Evolutionary conservation across 148 eudicot species (phyloP).

Genomic region (Fagopyrum esculentum): DNA sequence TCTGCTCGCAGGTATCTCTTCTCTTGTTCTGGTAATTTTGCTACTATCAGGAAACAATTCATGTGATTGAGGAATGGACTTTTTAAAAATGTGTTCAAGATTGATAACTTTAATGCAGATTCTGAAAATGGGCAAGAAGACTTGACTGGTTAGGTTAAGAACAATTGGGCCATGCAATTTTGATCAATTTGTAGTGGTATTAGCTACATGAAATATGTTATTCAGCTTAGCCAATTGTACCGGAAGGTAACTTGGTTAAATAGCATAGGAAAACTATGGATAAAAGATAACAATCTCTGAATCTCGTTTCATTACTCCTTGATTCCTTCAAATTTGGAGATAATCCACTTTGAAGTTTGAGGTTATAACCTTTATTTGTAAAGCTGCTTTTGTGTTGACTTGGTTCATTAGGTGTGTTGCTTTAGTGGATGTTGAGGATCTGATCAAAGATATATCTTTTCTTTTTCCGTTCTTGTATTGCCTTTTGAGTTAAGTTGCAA

Average conservation of each 20-base stretch:
- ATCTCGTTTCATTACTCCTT: neutral
- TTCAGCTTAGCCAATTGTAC: neutral
- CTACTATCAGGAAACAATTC: neutral
- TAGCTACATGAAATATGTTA: slow-evolving; percentile 4
- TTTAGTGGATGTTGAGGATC: neutral
- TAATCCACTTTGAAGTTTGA: neutral
- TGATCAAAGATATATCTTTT: neutral
- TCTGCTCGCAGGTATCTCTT: slow-evolving; percentile 10
- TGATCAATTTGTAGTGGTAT: neutral
- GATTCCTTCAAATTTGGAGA: neutral
- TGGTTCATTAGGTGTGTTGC: slow-evolving; percentile 5
- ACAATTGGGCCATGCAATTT: neutral
- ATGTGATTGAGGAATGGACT: neutral
- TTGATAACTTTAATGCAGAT: neutral
- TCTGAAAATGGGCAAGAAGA: neutral
- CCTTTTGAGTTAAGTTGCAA: neutral
- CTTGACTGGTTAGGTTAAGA: neutral
- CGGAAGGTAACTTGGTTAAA: neutral
- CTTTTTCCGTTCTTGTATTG: neutral
- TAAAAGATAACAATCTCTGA: neutral
- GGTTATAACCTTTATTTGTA: neutral
- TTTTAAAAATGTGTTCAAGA: neutral
- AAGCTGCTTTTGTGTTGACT: slow-evolving; percentile 6
- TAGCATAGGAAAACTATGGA: neutral
- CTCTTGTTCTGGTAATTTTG: neutral